Evolutionary conservation across 2,329 filamentous ascomycete species (phyloP).

Genomic region (Harringtonia aguacate): DNA sequence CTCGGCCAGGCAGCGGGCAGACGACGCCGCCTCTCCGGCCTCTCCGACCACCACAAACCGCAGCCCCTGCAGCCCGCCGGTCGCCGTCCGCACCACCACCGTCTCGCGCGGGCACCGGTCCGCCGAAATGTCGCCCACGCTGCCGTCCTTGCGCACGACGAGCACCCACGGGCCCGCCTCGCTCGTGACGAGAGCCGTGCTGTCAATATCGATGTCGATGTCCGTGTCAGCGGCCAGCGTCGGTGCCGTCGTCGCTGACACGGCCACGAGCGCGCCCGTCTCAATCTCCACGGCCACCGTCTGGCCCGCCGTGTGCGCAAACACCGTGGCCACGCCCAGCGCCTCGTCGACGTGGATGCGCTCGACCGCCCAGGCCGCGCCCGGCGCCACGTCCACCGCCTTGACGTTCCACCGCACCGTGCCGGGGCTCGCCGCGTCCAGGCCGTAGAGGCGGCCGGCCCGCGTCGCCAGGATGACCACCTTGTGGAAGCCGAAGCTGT

Average conservation of each 20-base stretch:
- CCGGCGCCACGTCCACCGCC: slow-evolving; percentile 44
- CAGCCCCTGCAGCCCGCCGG: slow-evolving; percentile 40
- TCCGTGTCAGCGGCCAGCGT: no score
- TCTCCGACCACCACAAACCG: slow-evolving; percentile 34
- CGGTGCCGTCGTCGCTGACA: no score
- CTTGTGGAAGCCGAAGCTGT: slow-evolving; percentile 84
- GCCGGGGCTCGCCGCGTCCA: slow-evolving; percentile 68
- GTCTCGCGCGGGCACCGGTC: slow-evolving; percentile 39
- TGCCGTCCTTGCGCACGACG: slow-evolving; percentile 12
- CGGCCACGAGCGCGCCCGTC: slow-evolving; percentile 37
- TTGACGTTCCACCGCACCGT: slow-evolving; percentile 65
- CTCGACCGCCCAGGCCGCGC: slow-evolving; percentile 51
- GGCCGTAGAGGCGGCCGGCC: slow-evolving; percentile 66
- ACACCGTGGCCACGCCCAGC: slow-evolving; percentile 44
- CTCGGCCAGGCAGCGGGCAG: slow-evolving; percentile 24
- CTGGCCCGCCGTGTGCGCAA: slow-evolving; percentile 47
- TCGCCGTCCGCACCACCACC: slow-evolving; percentile 41
- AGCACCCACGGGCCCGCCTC: slow-evolving; percentile 42
- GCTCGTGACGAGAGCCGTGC: slow-evolving; percentile 42
- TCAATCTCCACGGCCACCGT: slow-evolving; percentile 44
- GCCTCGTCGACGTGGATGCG: slow-evolving; percentile 53
- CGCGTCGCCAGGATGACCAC: slow-evolving; percentile 70
- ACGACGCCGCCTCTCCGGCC: slow-evolving; percentile 19
- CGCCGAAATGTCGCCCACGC: slow-evolving; percentile 25
- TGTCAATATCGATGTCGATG: slow-evolving; percentile 20